Evolutionary conservation across 495 filamentous ascomycete species (phyloP).

Genomic region (Xeromyces bisporus): DNA sequence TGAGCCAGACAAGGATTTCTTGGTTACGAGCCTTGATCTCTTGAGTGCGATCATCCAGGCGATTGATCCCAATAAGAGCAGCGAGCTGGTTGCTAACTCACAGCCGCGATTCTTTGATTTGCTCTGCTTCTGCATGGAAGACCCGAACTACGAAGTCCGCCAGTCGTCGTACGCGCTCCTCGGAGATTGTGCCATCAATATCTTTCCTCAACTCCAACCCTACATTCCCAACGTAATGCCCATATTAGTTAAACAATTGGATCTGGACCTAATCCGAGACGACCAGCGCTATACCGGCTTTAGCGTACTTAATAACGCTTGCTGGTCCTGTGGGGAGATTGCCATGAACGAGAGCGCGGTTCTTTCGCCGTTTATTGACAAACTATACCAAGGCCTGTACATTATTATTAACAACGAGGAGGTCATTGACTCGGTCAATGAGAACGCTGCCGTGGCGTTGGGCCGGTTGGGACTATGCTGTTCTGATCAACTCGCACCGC

Average conservation of each 20-base stretch:
- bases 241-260: slow-evolving; percentile 68
- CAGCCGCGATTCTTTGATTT: slow-evolving; percentile 80
- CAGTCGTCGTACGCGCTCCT: slow-evolving; percentile 93
- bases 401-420: slow-evolving; percentile 66
- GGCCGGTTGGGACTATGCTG: slow-evolving; percentile 79
- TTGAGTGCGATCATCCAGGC: slow-evolving; percentile 90
- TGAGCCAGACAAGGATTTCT: slow-evolving; percentile 86
- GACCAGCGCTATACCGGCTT: slow-evolving; percentile 65
- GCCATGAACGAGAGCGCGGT: slow-evolving; percentile 68
- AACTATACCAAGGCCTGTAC: slow-evolving; percentile 56
- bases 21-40: slow-evolving; percentile 91
- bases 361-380: slow-evolving; percentile 61
- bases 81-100: slow-evolving; percentile 54
- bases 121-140: slow-evolving; percentile 82
- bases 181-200: slow-evolving; percentile 91
- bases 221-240: slow-evolving; percentile 58
- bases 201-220: slow-evolving; percentile 66
- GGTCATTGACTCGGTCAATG: slow-evolving; percentile 78
- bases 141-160: slow-evolving; percentile 77
- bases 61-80: slow-evolving; percentile 55
- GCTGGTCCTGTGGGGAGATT: slow-evolving; percentile 94
- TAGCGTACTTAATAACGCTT: slow-evolving; percentile 92
- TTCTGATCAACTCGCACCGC: slow-evolving; percentile 57
- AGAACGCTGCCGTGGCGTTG: slow-evolving; percentile 88
- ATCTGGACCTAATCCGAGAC: slow-evolving; percentile 56